A percentile compares a stretch with the other conserved stretches of the same genome.
These are phyloP conservation scores for Caloboletus inedulis DNA, from an alignment of 1,284 basidiomycete species.

Conservation along the genomic window DNA sequence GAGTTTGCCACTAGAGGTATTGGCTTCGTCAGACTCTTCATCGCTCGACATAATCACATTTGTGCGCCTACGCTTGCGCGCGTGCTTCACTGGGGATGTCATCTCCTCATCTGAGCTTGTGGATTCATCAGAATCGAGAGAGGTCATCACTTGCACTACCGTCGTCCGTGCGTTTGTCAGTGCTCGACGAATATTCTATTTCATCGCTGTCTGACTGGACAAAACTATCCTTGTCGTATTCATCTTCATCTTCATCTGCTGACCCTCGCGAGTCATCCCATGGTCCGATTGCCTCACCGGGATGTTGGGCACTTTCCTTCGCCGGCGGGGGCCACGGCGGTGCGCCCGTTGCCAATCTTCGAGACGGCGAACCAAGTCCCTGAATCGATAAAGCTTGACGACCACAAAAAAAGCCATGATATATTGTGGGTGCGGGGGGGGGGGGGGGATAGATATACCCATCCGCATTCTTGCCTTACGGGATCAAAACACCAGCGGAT, in stretches of 20 bases:
- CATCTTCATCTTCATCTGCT: conserved; percentile 14
- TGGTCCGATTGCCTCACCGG: conserved; percentile 16
- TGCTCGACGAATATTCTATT: no score
- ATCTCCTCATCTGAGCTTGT: neutral
- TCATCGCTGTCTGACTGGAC: conserved; percentile 11
- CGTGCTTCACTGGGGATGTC: no score
- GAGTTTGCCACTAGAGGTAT: neutral
- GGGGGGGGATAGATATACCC: conserved; percentile 9
- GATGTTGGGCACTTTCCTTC: no score
- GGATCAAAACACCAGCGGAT: conserved; percentile 9
- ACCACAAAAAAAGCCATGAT: neutral
- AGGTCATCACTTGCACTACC: neutral
- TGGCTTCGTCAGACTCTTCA: no score
- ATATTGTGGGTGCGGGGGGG: neutral
- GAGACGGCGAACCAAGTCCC: conserved; percentile 13
- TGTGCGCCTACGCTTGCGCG: neutral
- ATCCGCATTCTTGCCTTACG: neutral
- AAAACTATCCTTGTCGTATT: conserved; percentile 12
- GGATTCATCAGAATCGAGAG: neutral
- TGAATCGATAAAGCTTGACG: conserved; percentile 10
- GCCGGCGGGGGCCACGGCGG: no score
- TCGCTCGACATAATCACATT: conserved; percentile 5
- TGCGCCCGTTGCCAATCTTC: conserved; percentile 10
- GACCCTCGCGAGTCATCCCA: conserved; percentile 15
- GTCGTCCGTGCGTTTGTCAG: no score